Percentiles rank a stretch among this genome's conserved stretches.
Conservation (phyloP, 257 asterid genomes). For the Oldenlandia corymbosa region DNA sequence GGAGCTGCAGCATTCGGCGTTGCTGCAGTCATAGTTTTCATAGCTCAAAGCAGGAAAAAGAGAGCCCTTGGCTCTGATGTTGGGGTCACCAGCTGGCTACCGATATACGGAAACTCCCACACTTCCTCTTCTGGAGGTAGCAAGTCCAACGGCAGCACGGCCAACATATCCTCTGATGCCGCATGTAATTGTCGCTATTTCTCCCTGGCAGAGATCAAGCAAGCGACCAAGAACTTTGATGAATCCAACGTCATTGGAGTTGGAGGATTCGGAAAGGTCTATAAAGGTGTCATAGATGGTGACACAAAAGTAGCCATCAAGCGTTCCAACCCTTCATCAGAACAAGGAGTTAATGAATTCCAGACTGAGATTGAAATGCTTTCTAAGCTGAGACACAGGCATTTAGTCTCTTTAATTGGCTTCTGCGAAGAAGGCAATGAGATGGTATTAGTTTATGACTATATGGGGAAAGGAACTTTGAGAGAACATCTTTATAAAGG, state of each 20-base stretch:
- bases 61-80: conserved; percentile 29
- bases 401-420: conserved; percentile 76
- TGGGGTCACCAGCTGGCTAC: conserved; percentile 60
- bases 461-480: conserved; percentile 76
- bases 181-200: conserved; percentile 79
- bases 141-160: conserved; percentile 44
- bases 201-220: conserved; percentile 59
- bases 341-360: conserved; percentile 80
- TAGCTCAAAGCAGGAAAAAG: conserved; percentile 39
- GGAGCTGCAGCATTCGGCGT: conserved; percentile 75
- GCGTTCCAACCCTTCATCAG: conserved; percentile 85
- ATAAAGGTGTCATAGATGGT: conserved; percentile 66
- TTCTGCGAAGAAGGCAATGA: conserved; percentile 81
- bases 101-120: conserved; percentile 60
- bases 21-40: conserved; percentile 49
- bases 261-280: conserved; percentile 90
- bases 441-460: conserved; percentile 80
- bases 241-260: conserved; percentile 91
- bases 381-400: conserved; percentile 70
- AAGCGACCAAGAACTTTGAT: conserved; percentile 70
- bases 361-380: conserved; percentile 88
- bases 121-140: conserved; percentile 33
- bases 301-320: conserved; percentile 62
- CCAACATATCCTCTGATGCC: conserved; percentile 73
- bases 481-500: conserved; percentile 83